Evolutionary conservation across 1,139 yeast genomes (phyloP).

Genomic region (Debaryomyces sp.): DNA sequence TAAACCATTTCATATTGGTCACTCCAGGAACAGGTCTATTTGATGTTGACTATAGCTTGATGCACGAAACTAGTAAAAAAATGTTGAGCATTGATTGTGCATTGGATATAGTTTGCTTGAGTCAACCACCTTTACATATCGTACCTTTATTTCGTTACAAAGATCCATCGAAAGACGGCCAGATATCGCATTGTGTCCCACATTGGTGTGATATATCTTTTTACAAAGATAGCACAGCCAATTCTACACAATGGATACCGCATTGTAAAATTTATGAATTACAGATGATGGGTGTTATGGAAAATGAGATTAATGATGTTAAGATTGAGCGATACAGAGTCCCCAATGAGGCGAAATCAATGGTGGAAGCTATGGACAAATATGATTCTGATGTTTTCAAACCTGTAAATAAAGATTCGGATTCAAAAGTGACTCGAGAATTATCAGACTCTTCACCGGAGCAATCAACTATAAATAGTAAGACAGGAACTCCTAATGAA

Average conservation of each 20-base stretch:
- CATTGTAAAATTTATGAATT: constrained; percentile 90
- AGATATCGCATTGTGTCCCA: constrained; percentile 78
- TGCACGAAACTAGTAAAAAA: constrained; percentile 75
- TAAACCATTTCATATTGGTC: constrained; percentile 79
- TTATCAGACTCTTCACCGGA: background rate
- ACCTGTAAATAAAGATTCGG: constrained; percentile 17
- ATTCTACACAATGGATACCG: constrained; percentile 78
- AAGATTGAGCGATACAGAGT: constrained; percentile 56
- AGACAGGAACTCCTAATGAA: constrained; percentile 14
- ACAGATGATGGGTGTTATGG: constrained; percentile 99
- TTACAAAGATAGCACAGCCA: constrained; percentile 62
- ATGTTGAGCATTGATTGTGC: constrained; percentile 81
- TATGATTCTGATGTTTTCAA: constrained; percentile 61
- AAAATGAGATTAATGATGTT: constrained; percentile 73
- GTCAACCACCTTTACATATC: constrained; percentile 89
- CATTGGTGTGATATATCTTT: constrained; percentile 94
- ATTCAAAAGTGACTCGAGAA: background rate
- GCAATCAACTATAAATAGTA: background rate
- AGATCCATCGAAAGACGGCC: constrained; percentile 38
- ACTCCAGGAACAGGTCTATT: constrained; percentile 94
- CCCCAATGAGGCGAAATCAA: constrained; percentile 30
- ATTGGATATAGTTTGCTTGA: constrained; percentile 82
- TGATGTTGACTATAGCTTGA: constrained; percentile 83
- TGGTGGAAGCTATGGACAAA: constrained; percentile 56
- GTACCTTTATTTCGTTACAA: constrained; percentile 85